Evolutionary conservation across 1,284 basidiomycete genomes (phyloP).

Genomic region (Heterobasidion parviporum): DNA sequence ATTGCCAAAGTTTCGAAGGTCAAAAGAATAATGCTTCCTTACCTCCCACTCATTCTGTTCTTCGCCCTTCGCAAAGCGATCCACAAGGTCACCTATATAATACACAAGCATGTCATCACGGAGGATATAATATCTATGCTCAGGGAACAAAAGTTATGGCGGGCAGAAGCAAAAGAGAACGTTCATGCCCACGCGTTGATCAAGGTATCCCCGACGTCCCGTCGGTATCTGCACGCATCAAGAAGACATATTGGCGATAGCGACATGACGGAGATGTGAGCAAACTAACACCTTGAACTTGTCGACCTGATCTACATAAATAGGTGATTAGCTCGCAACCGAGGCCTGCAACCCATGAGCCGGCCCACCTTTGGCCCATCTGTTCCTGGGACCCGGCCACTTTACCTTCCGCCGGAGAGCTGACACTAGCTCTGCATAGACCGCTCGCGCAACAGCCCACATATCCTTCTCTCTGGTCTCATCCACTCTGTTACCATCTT

Average conservation of each 20-base stretch:
- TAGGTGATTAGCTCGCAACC: no score
- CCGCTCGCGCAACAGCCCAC: slow-evolving; percentile 58
- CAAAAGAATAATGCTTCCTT: slow-evolving; percentile 11
- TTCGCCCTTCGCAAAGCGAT: slow-evolving; percentile 35
- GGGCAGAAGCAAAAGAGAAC: background rate
- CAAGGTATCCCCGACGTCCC: slow-evolving; percentile 85
- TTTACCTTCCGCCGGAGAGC: slow-evolving; percentile 66
- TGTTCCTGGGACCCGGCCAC: slow-evolving; percentile 46
- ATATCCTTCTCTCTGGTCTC: slow-evolving; percentile 31
- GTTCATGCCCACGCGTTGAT: slow-evolving; percentile 69
- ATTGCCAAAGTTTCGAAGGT: background rate
- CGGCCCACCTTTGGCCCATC: slow-evolving; percentile 62
- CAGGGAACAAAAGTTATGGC: background rate
- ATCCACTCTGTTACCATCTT: slow-evolving; percentile 28
- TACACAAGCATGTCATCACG: slow-evolving; percentile 73
- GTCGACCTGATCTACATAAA: slow-evolving; percentile 55
- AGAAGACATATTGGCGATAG: slow-evolving; percentile 8
- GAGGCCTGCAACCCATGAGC: background rate
- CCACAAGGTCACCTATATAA: slow-evolving; percentile 53
- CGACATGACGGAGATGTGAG: slow-evolving; percentile 13
- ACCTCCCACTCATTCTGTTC: slow-evolving; percentile 63
- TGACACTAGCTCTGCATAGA: slow-evolving; percentile 72
- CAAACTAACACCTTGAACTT: slow-evolving; percentile 63
- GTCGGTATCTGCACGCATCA: slow-evolving; percentile 52
- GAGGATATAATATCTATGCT: slow-evolving; percentile 74